Percentiles rank a stretch among this genome's conserved stretches.
Evolutionary conservation across 148 eudicot species (phyloP).

Genomic region (Fagopyrum homotropicum): DNA sequence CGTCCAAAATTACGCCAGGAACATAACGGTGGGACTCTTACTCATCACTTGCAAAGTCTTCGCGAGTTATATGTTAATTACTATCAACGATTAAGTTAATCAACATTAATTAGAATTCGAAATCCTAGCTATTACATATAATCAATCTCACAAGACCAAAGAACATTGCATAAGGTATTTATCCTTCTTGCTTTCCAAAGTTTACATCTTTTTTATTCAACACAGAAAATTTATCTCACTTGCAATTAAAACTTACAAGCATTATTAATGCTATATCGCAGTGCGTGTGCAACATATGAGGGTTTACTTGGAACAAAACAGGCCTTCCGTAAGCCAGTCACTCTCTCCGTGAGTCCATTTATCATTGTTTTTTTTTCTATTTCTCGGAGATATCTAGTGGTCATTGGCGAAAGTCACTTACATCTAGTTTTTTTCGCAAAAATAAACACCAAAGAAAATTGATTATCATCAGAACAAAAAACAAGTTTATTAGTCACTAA

Average conservation of each 20-base stretch:
- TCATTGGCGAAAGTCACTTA: too few relatives aligned
- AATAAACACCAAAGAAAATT: too few relatives aligned
- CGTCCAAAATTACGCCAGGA: too few relatives aligned
- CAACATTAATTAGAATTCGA: too few relatives aligned
- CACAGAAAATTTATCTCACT: neutral
- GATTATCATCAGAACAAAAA: too few relatives aligned
- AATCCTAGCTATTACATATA: too few relatives aligned
- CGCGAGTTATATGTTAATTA: too few relatives aligned
- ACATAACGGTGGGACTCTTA: too few relatives aligned
- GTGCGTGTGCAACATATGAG: slow-evolving; percentile 37
- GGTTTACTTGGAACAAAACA: slow-evolving; percentile 33
- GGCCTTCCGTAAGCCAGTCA: slow-evolving; percentile 33
- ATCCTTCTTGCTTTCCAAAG: neutral
- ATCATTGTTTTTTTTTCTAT: neutral
- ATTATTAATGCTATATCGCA: slow-evolving; percentile 11
- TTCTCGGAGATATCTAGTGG: neutral
- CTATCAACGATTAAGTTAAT: too few relatives aligned
- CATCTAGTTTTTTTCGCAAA: too few relatives aligned
- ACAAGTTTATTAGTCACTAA: too few relatives aligned
- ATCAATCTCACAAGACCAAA: slow-evolving; percentile 9
- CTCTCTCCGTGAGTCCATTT: slow-evolving; percentile 35
- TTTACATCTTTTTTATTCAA: neutral
- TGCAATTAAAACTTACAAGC: neutral
- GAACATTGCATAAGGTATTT: slow-evolving; percentile 37
- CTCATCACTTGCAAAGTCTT: too few relatives aligned